Evolutionary conservation across 192 early-diverging fungal species (phyloP).

Genomic region (Linderina pennispora): DNA sequence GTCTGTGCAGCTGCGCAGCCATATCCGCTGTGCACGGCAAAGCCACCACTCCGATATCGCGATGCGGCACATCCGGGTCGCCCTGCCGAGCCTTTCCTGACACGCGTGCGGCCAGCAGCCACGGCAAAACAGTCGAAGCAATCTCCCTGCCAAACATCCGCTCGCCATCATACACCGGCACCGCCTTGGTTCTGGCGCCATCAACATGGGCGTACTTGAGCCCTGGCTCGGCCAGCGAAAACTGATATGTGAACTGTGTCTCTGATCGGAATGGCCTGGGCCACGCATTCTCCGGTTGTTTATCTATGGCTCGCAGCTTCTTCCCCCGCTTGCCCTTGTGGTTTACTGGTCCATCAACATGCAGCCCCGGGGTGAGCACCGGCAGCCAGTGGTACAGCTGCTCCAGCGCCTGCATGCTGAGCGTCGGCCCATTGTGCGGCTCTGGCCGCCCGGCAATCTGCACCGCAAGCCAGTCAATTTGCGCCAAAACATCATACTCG

Average conservation of each 20-base stretch:
- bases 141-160: slow-evolving; percentile 12
- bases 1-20: slow-evolving; percentile 21
- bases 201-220: not conserved
- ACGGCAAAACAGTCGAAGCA: slow-evolving; percentile 14
- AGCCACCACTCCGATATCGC: slow-evolving; percentile 27
- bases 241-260: slow-evolving; percentile 2
- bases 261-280: not conserved
- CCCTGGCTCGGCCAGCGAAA: slow-evolving; percentile 9
- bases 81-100: not conserved
- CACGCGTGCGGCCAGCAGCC: slow-evolving; percentile 14
- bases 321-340: not conserved
- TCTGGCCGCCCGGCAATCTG: slow-evolving; percentile 17
- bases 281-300: not conserved
- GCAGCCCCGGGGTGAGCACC: slow-evolving; percentile 1
- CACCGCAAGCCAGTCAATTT: slow-evolving; percentile 8
- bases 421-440: slow-evolving; percentile 10
- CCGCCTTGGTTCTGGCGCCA: slow-evolving; percentile 1
- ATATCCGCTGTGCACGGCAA: slow-evolving; percentile 35
- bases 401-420: slow-evolving; percentile 12
- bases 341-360: too few species aligned
- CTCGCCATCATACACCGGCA: slow-evolving; percentile 23
- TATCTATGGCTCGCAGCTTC: not conserved
- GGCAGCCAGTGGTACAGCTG: slow-evolving; percentile 12
- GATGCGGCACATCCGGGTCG: not conserved
- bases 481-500: slow-evolving; percentile 4